Base-by-base conservation (phyloP, 2,329 filamentous ascomycete species). In the Thelonectria rubi region DNA sequence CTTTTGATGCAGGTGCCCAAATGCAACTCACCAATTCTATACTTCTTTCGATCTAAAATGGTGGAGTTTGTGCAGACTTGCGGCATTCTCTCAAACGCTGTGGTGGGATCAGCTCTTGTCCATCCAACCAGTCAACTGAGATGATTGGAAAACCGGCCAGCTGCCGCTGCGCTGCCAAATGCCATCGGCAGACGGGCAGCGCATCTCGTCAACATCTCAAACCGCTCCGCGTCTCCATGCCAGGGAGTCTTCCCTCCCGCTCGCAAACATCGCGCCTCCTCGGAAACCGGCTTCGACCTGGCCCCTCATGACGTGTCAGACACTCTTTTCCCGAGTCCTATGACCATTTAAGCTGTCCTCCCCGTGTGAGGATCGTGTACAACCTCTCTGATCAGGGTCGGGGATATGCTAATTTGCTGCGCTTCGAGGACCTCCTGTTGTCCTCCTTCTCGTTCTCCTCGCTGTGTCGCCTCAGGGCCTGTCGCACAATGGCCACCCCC, bases 401-500 rank as follows among this genome's bases (percentile, higher is more conserved):
- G 46, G 39, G 40, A 55, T 21, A 53, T 32, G 26, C 39, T 24
- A 18, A 60, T 52, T 60, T 53, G 52, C 49, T 52, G 21, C 50
- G 26, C 40, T 26, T 55, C 53, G 21, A 49, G 40, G 58, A 52
- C 50, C 24, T 40, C 42, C 50, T 54, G 55, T 47, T 63, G 60
- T 56, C 66, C 50, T 40, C 53, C 58, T 20, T 6, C n/a, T 17
- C 17, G 30, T 40, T 30, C 51, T 37, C 26, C 37, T 60, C 37
- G 32, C 30, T 45, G 58, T 49, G 55, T 52, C 18, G 53, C 47
- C 56, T 59, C 45, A 37, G 15, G 21, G n/a, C 47, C 48, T 45
- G 69, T 71, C 43, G 24, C 59, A 72, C 69, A 69, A 72, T 72
- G 66, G 50, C 53, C 57, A 34, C 58, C 42, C 49, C 61, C 47